A percentile compares a stretch with the other conserved stretches of the same genome.
These are phyloP conservation scores for Mortierella sp. DNA, from an alignment of 371 early-diverging fungal genomes.

Conservation along the genomic window DNA sequence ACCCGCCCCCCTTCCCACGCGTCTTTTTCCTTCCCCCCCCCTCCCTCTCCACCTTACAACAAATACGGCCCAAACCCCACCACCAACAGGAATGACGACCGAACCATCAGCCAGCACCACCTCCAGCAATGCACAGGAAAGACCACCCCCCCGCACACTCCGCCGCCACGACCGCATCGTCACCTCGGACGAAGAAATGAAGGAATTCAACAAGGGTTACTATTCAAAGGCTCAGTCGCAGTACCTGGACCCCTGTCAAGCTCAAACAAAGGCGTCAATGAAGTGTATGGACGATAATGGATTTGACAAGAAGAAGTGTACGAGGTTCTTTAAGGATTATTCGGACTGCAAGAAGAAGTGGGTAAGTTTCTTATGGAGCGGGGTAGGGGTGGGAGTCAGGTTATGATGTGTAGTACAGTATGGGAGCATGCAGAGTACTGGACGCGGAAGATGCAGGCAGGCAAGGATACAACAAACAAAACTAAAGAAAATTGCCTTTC, in stretches of 20 bases:
- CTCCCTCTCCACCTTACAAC: too few species aligned
- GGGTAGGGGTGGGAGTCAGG: neutral
- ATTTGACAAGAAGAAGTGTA: conserved; percentile 71
- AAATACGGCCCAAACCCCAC: neutral
- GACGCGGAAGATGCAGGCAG: neutral
- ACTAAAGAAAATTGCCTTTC: neutral
- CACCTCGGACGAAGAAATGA: conserved; percentile 49
- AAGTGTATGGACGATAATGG: conserved; percentile 75
- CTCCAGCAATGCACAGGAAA: neutral
- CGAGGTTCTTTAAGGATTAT: conserved; percentile 72
- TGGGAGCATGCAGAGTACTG: neutral
- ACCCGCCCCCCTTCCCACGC: neutral
- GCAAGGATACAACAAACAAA: neutral
- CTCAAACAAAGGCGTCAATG: conserved; percentile 73
- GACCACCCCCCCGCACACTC: conserved; percentile 21
- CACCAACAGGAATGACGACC: conserved; percentile 17
- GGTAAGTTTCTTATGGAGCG: conserved; percentile 42
- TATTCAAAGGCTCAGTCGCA: conserved; percentile 68
- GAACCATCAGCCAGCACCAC: conserved; percentile 7
- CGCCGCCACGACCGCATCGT: conserved; percentile 42
- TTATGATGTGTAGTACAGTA: neutral
- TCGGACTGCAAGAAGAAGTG: conserved; percentile 80
- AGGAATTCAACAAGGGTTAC: conserved; percentile 69
- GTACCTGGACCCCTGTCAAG: conserved; percentile 75
- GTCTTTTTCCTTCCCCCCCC: neutral